Conservation (phyloP, 495 filamentous ascomycete species). For the Penicillium paxilli region DNA sequence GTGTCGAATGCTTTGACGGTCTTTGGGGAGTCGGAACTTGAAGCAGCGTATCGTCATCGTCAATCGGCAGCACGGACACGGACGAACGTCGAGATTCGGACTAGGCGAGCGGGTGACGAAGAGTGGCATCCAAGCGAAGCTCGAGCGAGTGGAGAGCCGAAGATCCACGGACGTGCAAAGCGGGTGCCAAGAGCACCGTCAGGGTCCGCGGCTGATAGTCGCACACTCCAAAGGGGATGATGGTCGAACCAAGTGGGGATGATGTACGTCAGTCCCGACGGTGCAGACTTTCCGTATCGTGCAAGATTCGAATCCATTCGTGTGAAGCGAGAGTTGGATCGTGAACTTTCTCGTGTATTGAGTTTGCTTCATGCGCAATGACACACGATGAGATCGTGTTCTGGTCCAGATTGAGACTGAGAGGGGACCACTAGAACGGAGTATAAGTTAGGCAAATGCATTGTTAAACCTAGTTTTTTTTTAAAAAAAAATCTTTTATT, state of each 20-base stretch:
- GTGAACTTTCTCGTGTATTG: conserved; percentile 8
- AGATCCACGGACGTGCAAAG: conserved; percentile 17
- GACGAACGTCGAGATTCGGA: conserved; percentile 1
- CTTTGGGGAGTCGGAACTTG: not conserved
- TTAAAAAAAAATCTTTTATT: too few species aligned
- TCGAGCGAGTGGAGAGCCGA: conserved; percentile 6
- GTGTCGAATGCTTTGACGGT: not conserved
- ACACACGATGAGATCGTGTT: conserved; percentile 2
- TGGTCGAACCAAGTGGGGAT: conserved; percentile 1
- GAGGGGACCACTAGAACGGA: too few species aligned
- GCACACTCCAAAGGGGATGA: not conserved
- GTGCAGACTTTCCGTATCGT: conserved; percentile 13
- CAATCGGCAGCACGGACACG: conserved; percentile 1
- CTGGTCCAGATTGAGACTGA: too few species aligned
- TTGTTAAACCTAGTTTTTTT: not conserved
- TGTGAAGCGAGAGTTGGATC: conserved; percentile 6
- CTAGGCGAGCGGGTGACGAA: conserved; percentile 2
- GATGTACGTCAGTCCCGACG: conserved; percentile 18
- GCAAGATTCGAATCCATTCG: not conserved
- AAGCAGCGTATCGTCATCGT: not conserved
- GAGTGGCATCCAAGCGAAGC: conserved; percentile 3
- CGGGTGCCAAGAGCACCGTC: conserved; percentile 19
- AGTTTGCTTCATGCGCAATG: conserved; percentile 12
- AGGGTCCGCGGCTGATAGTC: conserved; percentile 25
- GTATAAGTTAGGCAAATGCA: not conserved